Evolutionary conservation across 1,284 basidiomycete genomes (phyloP).

Genomic region (Trichosporon sp.): DNA sequence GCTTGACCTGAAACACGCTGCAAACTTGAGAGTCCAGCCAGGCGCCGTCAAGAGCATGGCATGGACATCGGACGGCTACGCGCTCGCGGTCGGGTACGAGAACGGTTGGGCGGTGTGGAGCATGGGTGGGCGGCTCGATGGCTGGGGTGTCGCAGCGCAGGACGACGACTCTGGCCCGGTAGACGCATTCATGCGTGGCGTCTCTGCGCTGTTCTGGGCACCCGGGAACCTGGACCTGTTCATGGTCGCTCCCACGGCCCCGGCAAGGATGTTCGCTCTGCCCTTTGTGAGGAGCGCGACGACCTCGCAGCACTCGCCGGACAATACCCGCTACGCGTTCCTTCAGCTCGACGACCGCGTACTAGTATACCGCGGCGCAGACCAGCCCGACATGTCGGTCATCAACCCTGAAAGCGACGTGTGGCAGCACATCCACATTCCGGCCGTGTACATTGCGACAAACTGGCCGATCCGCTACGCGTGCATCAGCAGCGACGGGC

Average conservation of each 20-base stretch:
- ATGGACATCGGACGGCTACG: conserved; percentile 95
- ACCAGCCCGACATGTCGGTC: conserved; percentile 96
- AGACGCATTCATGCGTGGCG: conserved; percentile 82
- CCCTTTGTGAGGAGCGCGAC: conserved; percentile 96
- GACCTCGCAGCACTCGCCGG: conserved; percentile 84
- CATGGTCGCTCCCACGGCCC: conserved; percentile 59
- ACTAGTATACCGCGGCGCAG: conserved; percentile 92
- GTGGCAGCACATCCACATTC: conserved; percentile 90
- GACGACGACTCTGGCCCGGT: conserved; percentile 32
- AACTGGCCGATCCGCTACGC: conserved; percentile 97
- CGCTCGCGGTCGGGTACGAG: conserved; percentile 92
- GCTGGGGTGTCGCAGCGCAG: conserved; percentile 65
- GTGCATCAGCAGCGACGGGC: conserved; percentile 85
- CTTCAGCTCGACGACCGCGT: conserved; percentile 92
- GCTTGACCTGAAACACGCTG: conserved; percentile 44
- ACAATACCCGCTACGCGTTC: conserved; percentile 75
- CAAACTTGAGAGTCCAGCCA: conserved; percentile 56
- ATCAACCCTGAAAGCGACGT: conserved; percentile 99
- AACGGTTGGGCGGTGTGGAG: conserved; percentile 90
- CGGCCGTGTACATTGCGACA: conserved; percentile 78
- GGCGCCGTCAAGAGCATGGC: conserved; percentile 77
- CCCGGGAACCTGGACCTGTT: conserved; percentile 86
- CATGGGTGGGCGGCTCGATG: conserved; percentile 76
- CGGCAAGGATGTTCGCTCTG: conserved; percentile 66
- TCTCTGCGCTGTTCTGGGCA: conserved; percentile 70